Evolutionary conservation across 345 rosid genomes (phyloP).

Genomic region (Populus simonii): DNA sequence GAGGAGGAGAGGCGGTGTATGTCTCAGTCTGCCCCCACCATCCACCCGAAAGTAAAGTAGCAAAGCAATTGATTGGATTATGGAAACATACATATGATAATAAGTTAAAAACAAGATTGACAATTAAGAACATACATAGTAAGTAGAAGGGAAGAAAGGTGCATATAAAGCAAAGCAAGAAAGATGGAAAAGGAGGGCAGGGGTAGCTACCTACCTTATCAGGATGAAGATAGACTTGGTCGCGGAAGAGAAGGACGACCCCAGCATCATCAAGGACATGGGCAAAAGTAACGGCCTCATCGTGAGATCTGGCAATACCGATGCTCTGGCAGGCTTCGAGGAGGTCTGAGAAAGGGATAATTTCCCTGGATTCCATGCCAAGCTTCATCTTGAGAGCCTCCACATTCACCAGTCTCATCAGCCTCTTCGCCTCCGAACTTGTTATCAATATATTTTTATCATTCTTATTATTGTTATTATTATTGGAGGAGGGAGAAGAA

Average conservation of each 20-base stretch:
- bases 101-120: not conserved
- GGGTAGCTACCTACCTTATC: conserved; percentile 78
- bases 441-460: conserved; percentile 26
- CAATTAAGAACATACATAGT: not conserved
- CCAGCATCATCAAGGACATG: conserved; percentile 89
- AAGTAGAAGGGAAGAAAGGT: not conserved
- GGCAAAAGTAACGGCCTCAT: conserved; percentile 74
- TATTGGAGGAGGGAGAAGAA: not conserved
- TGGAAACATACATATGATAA: not conserved
- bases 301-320: conserved; percentile 70
- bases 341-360: conserved; percentile 52
- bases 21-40: not conserved
- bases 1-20: not conserved
- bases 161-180: not conserved
- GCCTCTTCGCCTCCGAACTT: conserved; percentile 60
- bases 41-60: not conserved
- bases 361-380: conserved; percentile 64
- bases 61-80: not conserved
- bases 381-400: conserved; percentile 68
- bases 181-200: not conserved
- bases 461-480: not conserved
- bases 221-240: conserved; percentile 83
- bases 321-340: conserved; percentile 55
- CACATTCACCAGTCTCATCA: conserved; percentile 84
- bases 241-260: conserved; percentile 74